Percentiles rank a stretch among this genome's conserved stretches.
These are phyloP conservation scores for Lepidopterella palustris DNA, from an alignment of 495 filamentous ascomycete species.

Conservation along the genomic window DNA sequence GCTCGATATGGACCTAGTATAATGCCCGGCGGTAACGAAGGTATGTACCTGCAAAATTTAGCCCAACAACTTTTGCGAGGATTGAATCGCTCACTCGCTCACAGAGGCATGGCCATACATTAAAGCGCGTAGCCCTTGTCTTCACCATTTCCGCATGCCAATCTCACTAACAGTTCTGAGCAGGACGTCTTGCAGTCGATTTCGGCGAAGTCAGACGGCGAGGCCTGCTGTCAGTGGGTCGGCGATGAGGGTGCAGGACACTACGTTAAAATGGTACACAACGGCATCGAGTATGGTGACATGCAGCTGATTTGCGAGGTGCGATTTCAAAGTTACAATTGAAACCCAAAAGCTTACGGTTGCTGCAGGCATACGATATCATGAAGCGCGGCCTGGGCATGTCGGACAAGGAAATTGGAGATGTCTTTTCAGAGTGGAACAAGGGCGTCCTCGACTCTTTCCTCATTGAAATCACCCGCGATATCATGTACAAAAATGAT, in stretches of 20 bases:
- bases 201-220: slow-evolving; percentile 89
- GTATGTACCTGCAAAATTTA: too few relatives aligned
- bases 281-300: slow-evolving; percentile 99
- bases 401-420: slow-evolving; percentile 82
- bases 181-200: slow-evolving; percentile 92
- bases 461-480: slow-evolving; percentile 97
- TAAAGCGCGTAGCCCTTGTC: slow-evolving; percentile 47
- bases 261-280: slow-evolving; percentile 99
- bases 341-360: not conserved
- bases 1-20: slow-evolving; percentile 93
- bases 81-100: not conserved
- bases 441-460: slow-evolving; percentile 97
- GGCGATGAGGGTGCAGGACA: slow-evolving; percentile 98
- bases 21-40: slow-evolving; percentile 96
- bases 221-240: slow-evolving; percentile 98
- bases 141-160: not conserved
- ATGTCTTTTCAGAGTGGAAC: slow-evolving; percentile 95
- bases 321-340: slow-evolving; percentile 20
- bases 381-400: slow-evolving; percentile 94
- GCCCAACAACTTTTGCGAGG: not conserved
- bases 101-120: slow-evolving; percentile 89
- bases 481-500: slow-evolving; percentile 95
- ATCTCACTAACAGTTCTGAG: not conserved
- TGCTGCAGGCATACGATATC: slow-evolving; percentile 89
- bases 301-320: slow-evolving; percentile 99